phyloP scores from a whole-genome alignment of 352 stramenopile species.

The Phytophthora kernoviae region DNA sequence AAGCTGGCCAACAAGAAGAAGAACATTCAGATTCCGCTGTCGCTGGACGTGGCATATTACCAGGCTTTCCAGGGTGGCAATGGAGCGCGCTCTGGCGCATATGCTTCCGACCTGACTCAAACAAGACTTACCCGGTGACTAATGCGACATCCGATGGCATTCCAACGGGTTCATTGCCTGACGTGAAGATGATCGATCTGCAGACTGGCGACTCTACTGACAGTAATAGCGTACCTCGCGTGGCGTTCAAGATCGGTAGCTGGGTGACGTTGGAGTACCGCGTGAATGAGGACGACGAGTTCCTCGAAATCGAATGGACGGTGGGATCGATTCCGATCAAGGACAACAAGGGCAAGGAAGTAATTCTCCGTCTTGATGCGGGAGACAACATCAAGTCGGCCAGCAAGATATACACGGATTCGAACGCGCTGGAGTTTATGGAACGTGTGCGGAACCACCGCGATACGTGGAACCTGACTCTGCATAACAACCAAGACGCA shows the following conservation, averaged over 20 bases:
- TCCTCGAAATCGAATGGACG: conserved; percentile 96
- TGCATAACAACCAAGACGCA: conserved; percentile 90
- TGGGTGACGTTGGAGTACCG: conserved; percentile 94
- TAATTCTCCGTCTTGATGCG: conserved; percentile 92
- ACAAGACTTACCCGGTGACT: conserved; percentile 57
- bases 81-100: conserved; percentile 93
- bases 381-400: conserved; percentile 56
- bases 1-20: conserved; percentile 77
- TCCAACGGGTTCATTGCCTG: conserved; percentile 8
- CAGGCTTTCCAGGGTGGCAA: conserved; percentile 53
- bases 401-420: conserved; percentile 92
- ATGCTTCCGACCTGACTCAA: conserved; percentile 94
- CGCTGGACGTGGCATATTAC: conserved; percentile 66
- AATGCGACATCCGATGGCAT: conserved; percentile 9
- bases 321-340: conserved; percentile 76
- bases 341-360: conserved; percentile 93
- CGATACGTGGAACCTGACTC: conserved; percentile 88
- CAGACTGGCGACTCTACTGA: conserved; percentile 32
- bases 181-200: conserved; percentile 53
- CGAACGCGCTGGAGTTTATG: conserved; percentile 96
- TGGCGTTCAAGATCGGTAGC: conserved; percentile 77
- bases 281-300: conserved; percentile 83
- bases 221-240: conserved; percentile 38
- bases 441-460: conserved; percentile 88
- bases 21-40: conserved; percentile 62